Conservation (phyloP, 2,329 filamentous ascomycete genomes). For the Aspergillus costaricaensis region DNA sequence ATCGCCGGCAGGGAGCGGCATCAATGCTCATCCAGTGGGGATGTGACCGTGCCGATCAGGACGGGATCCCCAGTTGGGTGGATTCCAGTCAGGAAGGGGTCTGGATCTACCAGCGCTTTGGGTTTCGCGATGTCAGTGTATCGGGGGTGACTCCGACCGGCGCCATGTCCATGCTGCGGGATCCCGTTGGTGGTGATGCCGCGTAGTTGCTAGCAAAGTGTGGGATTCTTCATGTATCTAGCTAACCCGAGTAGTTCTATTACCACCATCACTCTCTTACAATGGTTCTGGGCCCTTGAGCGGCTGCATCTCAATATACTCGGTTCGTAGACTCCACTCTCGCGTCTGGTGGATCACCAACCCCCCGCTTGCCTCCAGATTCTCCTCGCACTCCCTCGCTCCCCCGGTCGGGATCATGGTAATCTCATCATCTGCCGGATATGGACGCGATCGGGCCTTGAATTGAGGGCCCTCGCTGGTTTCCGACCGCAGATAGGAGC, state of each 20-base stretch:
- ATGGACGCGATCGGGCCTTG: not conserved
- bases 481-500: constrained; percentile 1
- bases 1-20: constrained; percentile 15
- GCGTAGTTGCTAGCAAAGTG: not conserved
- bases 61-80: constrained; percentile 4
- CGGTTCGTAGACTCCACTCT: constrained; percentile 2
- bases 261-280: too few species aligned
- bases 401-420: not conserved
- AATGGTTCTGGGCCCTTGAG: not conserved
- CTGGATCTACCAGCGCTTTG: constrained; percentile 5
- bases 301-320: constrained; percentile 3
- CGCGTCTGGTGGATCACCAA: constrained; percentile 5
- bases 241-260: too few species aligned
- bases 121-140: constrained; percentile 9
- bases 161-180: not conserved
- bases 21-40: constrained; percentile 18
- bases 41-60: constrained; percentile 12
- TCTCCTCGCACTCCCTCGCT: rapidly evolving
- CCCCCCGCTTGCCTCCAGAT: not conserved
- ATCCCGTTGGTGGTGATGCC: not conserved
- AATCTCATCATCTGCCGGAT: not conserved
- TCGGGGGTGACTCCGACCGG: not conserved
- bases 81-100: constrained; percentile 7
- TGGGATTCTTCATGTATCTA: too few species aligned
- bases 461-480: not conserved